A percentile compares a stretch with the other conserved stretches of the same genome.
phyloP scores from a whole-genome alignment of 2,329 filamentous ascomycete species.

The Ophiosphaerella narmari region DNA sequence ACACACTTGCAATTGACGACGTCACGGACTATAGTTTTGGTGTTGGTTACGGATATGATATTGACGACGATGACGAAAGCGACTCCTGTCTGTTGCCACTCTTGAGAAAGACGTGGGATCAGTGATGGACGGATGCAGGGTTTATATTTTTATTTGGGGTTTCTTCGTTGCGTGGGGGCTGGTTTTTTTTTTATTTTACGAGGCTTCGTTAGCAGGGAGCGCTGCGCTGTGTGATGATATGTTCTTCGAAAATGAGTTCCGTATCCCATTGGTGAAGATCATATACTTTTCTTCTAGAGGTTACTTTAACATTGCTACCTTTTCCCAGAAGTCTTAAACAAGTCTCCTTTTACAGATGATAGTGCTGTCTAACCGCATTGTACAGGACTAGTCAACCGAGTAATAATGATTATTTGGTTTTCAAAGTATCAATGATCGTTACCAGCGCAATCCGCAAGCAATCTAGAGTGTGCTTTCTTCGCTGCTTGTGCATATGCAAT shows the following conservation, averaged over 20 bases:
- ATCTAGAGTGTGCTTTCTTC: constrained; percentile 53
- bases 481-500: constrained; percentile 57
- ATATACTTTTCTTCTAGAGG: too few species aligned
- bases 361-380: neutral
- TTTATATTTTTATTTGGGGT: too few species aligned
- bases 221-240: too few species aligned
- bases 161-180: too few species aligned
- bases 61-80: constrained; percentile 1
- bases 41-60: constrained; percentile 5
- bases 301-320: too few species aligned
- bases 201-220: too few species aligned
- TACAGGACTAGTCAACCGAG: neutral
- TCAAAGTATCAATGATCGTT: constrained; percentile 4
- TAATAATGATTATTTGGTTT: neutral
- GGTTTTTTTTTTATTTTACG: too few species aligned
- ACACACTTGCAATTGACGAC: neutral
- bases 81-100: neutral
- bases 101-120: neutral
- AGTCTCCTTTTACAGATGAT: too few species aligned
- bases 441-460: constrained; percentile 40
- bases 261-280: too few species aligned
- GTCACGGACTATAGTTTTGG: constrained; percentile 1
- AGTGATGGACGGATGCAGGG: neutral
- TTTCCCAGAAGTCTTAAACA: too few species aligned
- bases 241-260: too few species aligned